A percentile compares a stretch with the other conserved stretches of the same genome.
phyloP scores from a whole-genome alignment of 2,329 filamentous ascomycete genomes.

The Raffaelea deltoideospora region DNA sequence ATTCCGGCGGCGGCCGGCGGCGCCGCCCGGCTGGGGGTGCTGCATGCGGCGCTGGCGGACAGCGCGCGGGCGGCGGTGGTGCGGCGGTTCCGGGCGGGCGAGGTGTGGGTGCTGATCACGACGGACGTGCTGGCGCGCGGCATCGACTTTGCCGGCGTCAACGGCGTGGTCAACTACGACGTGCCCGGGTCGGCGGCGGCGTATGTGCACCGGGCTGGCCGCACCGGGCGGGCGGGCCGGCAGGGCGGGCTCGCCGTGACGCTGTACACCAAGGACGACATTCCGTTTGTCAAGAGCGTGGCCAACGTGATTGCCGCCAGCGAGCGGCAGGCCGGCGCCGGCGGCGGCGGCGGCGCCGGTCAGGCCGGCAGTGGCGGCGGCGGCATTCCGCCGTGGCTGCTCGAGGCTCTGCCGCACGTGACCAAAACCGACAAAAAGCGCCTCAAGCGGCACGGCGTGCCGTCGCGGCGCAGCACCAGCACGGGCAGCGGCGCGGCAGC shows the following conservation, averaged over 20 bases:
- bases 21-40: slow-evolving; percentile 67
- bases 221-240: slow-evolving; percentile 77
- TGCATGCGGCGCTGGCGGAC: slow-evolving; percentile 77
- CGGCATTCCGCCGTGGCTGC: slow-evolving; percentile 63
- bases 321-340: slow-evolving; percentile 47
- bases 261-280: slow-evolving; percentile 89
- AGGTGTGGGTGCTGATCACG: slow-evolving; percentile 93
- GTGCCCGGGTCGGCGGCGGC: slow-evolving; percentile 79
- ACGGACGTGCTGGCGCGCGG: slow-evolving; percentile 87
- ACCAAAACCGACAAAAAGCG: slow-evolving; percentile 72
- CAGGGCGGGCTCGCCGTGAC: slow-evolving; percentile 83
- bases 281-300: slow-evolving; percentile 75
- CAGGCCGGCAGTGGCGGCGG: slow-evolving; percentile 17
- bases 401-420: slow-evolving; percentile 73
- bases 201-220: slow-evolving; percentile 86
- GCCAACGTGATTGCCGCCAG: slow-evolving; percentile 82
- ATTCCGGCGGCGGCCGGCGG: slow-evolving; percentile 82
- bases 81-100: slow-evolving; percentile 76
- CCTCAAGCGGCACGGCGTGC: slow-evolving; percentile 68
- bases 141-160: slow-evolving; percentile 87
- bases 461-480: slow-evolving; percentile 37
- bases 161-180: slow-evolving; percentile 95
- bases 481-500: slow-evolving; percentile 18
- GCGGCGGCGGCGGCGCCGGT: not conserved
- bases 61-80: slow-evolving; percentile 65